Evolutionary conservation across 139 green algal genomes (phyloP).

Genomic region (Chlamydomonas sphaeroides): DNA sequence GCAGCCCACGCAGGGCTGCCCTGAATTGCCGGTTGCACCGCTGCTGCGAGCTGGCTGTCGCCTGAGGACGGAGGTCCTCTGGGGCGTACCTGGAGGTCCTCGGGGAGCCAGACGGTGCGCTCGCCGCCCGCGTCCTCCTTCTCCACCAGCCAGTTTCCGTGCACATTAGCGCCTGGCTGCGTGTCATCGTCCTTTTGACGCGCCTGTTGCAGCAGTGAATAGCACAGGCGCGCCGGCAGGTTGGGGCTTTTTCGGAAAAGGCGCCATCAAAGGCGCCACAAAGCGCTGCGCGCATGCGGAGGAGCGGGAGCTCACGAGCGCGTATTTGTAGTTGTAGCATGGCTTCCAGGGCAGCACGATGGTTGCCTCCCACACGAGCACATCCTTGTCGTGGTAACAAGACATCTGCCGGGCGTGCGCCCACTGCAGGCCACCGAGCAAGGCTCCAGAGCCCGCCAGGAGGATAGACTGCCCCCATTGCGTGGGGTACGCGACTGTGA

Average conservation of each 20-base stretch:
- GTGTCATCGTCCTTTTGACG: conserved; percentile 26
- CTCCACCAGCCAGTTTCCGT: conserved; percentile 45
- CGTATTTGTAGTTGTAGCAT: conserved; percentile 71
- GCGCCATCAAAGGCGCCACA: neutral
- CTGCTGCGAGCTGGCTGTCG: too few species aligned
- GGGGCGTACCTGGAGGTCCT: conserved; percentile 50
- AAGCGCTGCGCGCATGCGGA: neutral
- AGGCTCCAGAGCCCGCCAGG: conserved; percentile 52
- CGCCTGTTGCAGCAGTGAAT: too few species aligned
- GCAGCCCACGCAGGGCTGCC: too few species aligned
- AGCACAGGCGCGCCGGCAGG: too few species aligned
- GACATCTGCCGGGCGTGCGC: conserved; percentile 46
- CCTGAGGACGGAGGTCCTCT: too few species aligned
- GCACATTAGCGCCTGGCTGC: neutral
- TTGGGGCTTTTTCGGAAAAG: neutral
- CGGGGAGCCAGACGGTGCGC: conserved; percentile 56
- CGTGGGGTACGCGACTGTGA: conserved; percentile 66
- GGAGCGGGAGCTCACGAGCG: conserved; percentile 47
- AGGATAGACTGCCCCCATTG: conserved; percentile 70
- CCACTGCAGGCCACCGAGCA: conserved; percentile 56
- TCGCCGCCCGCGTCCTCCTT: conserved; percentile 51
- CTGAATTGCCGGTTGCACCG: too few species aligned
- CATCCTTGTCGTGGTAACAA: conserved; percentile 69
- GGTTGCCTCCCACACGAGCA: conserved; percentile 76
- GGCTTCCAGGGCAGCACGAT: conserved; percentile 62